Conservation (phyloP, 192 early-diverging fungal genomes). For the Coemansia sp. region DNA sequence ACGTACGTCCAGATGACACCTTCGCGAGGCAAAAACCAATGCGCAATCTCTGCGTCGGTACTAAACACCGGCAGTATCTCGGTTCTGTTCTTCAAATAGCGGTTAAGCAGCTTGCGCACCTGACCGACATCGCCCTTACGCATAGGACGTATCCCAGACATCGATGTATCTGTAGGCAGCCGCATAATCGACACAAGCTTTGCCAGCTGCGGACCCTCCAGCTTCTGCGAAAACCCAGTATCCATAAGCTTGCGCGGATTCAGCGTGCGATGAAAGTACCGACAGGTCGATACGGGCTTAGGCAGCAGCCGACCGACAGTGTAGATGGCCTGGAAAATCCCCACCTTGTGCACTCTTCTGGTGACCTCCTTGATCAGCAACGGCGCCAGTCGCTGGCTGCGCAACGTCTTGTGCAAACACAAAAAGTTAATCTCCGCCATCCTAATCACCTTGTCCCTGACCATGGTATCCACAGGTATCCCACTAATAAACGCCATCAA, state of each 20-base stretch:
- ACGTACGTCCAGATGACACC: slow-evolving; percentile 93
- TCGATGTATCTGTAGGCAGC: slow-evolving; percentile 41
- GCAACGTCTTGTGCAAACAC: slow-evolving; percentile 94
- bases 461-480: slow-evolving; percentile 79
- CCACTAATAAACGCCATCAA: slow-evolving; percentile 96
- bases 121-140: slow-evolving; percentile 68
- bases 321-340: slow-evolving; percentile 98
- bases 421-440: slow-evolving; percentile 99
- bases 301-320: slow-evolving; percentile 91
- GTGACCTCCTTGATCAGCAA: slow-evolving; percentile 98
- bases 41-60: slow-evolving; percentile 81
- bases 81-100: slow-evolving; percentile 64
- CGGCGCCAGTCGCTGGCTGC: slow-evolving; percentile 91
- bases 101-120: slow-evolving; percentile 74
- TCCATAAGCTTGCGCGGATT: slow-evolving; percentile 96
- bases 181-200: slow-evolving; percentile 21
- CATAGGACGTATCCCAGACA: slow-evolving; percentile 80
- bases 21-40: slow-evolving; percentile 86
- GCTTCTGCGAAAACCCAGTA: slow-evolving; percentile 84
- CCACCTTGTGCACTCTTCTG: slow-evolving; percentile 82
- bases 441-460: slow-evolving; percentile 61
- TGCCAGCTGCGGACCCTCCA: slow-evolving; percentile 35
- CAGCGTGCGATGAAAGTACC: slow-evolving; percentile 92
- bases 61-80: slow-evolving; percentile 72
- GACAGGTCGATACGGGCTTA: slow-evolving; percentile 78